phyloP scores from a whole-genome alignment of 495 filamentous ascomycete genomes.

The Usnea hakonensis region DNA sequence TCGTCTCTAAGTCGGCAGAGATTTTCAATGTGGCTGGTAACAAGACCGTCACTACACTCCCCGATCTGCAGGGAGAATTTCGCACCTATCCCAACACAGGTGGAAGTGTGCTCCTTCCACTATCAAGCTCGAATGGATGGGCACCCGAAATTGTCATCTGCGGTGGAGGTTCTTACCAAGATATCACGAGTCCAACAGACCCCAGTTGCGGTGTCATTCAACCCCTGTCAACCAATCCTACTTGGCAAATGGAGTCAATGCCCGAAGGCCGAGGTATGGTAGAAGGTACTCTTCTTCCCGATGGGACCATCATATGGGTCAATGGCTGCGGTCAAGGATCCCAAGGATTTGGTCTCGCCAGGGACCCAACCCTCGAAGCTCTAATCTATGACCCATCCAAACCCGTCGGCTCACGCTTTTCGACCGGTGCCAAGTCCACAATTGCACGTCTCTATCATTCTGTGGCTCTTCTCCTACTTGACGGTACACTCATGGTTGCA shows the following conservation, averaged over 20 bases:
- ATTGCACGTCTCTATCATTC: conserved; percentile 55
- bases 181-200: conserved; percentile 52
- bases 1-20: conserved; percentile 48
- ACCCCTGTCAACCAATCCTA: conserved; percentile 42
- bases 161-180: conserved; percentile 57
- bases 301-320: conserved; percentile 53
- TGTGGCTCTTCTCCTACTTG: conserved; percentile 47
- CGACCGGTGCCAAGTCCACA: conserved; percentile 36
- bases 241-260: conserved; percentile 58
- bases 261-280: conserved; percentile 55
- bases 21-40: conserved; percentile 43
- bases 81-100: conserved; percentile 60
- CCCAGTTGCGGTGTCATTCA: conserved; percentile 51
- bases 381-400: conserved; percentile 50
- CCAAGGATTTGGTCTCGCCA: conserved; percentile 52
- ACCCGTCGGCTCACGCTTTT: conserved; percentile 46
- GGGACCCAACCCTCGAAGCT: conserved; percentile 45
- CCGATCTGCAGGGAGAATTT: conserved; percentile 52
- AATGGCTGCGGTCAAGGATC: conserved; percentile 51
- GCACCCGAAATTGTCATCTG: conserved; percentile 50
- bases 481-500: conserved; percentile 51
- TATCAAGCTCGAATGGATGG: conserved; percentile 46
- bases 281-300: conserved; percentile 51
- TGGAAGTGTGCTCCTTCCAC: conserved; percentile 49
- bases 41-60: conserved; percentile 35